phyloP scores from a whole-genome alignment of 2,329 filamentous ascomycete genomes.

The Ilyonectria destructans region DNA sequence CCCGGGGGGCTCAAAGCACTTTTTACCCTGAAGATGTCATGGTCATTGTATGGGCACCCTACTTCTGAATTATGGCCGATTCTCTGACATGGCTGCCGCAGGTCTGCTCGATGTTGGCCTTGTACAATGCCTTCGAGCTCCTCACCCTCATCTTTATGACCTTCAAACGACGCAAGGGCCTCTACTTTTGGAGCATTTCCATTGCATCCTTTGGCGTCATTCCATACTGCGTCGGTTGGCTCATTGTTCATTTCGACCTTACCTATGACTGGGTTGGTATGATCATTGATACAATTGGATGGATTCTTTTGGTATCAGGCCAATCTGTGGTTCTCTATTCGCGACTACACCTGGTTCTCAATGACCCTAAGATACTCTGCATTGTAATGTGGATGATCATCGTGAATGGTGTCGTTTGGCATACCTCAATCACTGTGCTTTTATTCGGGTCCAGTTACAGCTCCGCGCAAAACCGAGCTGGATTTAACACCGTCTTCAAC shows the following conservation, averaged over 20 bases:
- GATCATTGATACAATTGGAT: conserved; percentile 42
- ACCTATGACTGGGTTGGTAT: conserved; percentile 28
- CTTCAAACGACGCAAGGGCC: conserved; percentile 47
- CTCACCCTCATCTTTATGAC: conserved; percentile 49
- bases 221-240: conserved; percentile 60
- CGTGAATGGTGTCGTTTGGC: conserved; percentile 66
- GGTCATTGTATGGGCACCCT: conserved; percentile 26
- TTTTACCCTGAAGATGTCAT: conserved; percentile 30
- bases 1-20: neutral
- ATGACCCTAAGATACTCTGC: conserved; percentile 63
- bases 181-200: conserved; percentile 57
- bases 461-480: conserved; percentile 40
- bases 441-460: conserved; percentile 66
- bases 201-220: conserved; percentile 51
- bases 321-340: conserved; percentile 75
- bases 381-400: conserved; percentile 72
- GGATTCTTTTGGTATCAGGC: conserved; percentile 69
- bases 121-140: conserved; percentile 51
- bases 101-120: neutral
- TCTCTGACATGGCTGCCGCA: neutral
- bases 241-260: conserved; percentile 55
- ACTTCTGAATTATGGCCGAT: neutral
- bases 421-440: conserved; percentile 69
- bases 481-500: conserved; percentile 38
- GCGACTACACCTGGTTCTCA: conserved; percentile 72